Base-by-base conservation (phyloP, 2,329 filamentous ascomycete species). In the Cucurbitaria berberidis region DNA sequence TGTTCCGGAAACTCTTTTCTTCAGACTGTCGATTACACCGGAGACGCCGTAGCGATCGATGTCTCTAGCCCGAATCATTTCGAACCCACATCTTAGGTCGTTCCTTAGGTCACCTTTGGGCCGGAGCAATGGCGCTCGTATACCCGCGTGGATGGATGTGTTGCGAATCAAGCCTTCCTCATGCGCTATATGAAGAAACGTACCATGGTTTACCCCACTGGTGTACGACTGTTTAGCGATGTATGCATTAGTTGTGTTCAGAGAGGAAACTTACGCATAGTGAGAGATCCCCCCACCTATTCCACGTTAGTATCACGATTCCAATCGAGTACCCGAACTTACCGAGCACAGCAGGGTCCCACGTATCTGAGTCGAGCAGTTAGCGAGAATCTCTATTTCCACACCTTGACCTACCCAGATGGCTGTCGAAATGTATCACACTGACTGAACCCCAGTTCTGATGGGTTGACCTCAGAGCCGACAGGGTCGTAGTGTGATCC, bases 121-220 rank as follows among this genome's bases (percentile, higher is more conserved):
- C 11, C 81, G 77, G 8, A 74, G 62, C 1, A 86, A 66, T 0
- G 84, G 83, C 0, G 80, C 84, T 34, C 85, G 78, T 55, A 86
- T 86, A 0, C 85, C 85, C n/a, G 82, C 85, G 67, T 87, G 85
- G 16, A 86, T 80, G 0, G 83, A 86, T 1, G 78, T 81, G 59
- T 86, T 85, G 22, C 76, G 74, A 51, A 87, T 82, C 39, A 87
- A 72, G 0, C 83, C 81, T 69, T 86, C 84, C 68, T 87, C 84
- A 59, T 86, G 82, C 0, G 84, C 84, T 32, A 86, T 83, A 58
- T 86, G 83, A 13, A 86, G 71, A 64, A 86, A 86, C 0, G 84
- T 87, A 32, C 84, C 84, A 62, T 87, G 84, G 51, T 86, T 86
- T 2, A 85, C 72, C 3, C 80, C 82, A 35, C 68, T 72, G 34